Conservation (phyloP, 1,284 basidiomycete species). For the Psilocybe mexicana region DNA sequence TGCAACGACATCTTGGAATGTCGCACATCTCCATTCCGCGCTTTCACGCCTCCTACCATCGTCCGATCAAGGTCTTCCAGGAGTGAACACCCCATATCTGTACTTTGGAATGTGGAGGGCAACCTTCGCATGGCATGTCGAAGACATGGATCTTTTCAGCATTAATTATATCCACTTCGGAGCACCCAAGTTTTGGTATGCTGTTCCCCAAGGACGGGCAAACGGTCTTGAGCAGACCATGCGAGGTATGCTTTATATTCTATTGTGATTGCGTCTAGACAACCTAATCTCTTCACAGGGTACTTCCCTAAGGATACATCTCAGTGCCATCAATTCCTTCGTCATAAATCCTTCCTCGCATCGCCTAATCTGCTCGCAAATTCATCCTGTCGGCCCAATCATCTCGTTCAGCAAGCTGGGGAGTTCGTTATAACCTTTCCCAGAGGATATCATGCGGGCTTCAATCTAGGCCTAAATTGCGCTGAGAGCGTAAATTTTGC, state of each 20-base stretch:
- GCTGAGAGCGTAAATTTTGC: constrained; percentile 99
- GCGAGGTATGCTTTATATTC: constrained; percentile 54
- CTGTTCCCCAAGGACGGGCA: constrained; percentile 86
- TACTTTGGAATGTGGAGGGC: constrained; percentile 99
- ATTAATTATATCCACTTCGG: constrained; percentile 99
- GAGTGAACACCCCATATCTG: constrained; percentile 96
- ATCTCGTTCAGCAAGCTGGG: constrained; percentile 85
- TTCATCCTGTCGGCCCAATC: constrained; percentile 83
- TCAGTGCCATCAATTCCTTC: constrained; percentile 89
- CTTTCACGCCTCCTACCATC: constrained; percentile 79
- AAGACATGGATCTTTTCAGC: constrained; percentile 96
- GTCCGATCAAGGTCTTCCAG: constrained; percentile 76
- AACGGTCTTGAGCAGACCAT: constrained; percentile 79
- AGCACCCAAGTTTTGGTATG: constrained; percentile 97
- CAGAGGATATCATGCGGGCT: constrained; percentile 93
- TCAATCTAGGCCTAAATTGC: constrained; percentile 97
- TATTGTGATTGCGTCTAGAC: constrained; percentile 1
- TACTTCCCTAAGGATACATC: constrained; percentile 87
- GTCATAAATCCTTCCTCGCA: constrained; percentile 96
- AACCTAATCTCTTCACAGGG: constrained; percentile 42
- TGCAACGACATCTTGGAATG: constrained; percentile 87
- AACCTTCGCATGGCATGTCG: constrained; percentile 99
- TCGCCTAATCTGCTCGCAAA: constrained; percentile 85
- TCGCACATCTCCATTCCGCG: constrained; percentile 86
- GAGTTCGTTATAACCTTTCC: constrained; percentile 98